Evolutionary conservation across 2,329 filamentous ascomycete genomes (phyloP).

Genomic region (Colletotrichum agaves): DNA sequence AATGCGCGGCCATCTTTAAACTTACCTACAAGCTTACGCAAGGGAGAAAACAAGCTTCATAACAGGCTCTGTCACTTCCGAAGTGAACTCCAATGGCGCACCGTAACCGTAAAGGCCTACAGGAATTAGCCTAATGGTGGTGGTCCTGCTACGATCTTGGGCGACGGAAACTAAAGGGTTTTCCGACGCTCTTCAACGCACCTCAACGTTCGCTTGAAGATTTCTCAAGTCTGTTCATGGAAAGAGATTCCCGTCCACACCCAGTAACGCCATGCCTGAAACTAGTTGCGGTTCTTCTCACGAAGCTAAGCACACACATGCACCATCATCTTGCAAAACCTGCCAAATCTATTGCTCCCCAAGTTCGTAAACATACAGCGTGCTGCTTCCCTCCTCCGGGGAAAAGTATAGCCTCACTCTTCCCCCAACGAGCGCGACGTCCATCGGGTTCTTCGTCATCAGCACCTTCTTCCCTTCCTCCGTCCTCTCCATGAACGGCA

Average conservation of each 20-base stretch:
- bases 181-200: background rate
- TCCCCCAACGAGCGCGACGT: constrained; percentile 55
- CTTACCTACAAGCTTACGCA: background rate
- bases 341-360: background rate
- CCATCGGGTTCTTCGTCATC: constrained; percentile 61
- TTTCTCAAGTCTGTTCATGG: too few relatives aligned
- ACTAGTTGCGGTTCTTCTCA: too few relatives aligned
- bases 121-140: too few relatives aligned
- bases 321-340: too few relatives aligned
- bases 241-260: too few relatives aligned
- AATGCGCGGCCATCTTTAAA: constrained; percentile 6
- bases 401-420: constrained; percentile 58
- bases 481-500: constrained; percentile 56
- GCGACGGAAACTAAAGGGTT: background rate
- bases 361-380: constrained; percentile 59
- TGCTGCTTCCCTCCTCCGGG: constrained; percentile 58
- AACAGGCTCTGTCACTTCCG: constrained; percentile 4
- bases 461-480: constrained; percentile 46
- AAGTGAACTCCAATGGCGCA: background rate
- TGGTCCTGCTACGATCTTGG: background rate
- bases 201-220: background rate
- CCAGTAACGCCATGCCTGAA: too few relatives aligned
- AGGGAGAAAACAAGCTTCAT: constrained; percentile 17
- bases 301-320: too few relatives aligned
- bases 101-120: constrained; percentile 1